These are phyloP conservation scores for Pichia inconspicua DNA, from an alignment of 1,139 yeast species.

Conservation along the genomic window DNA sequence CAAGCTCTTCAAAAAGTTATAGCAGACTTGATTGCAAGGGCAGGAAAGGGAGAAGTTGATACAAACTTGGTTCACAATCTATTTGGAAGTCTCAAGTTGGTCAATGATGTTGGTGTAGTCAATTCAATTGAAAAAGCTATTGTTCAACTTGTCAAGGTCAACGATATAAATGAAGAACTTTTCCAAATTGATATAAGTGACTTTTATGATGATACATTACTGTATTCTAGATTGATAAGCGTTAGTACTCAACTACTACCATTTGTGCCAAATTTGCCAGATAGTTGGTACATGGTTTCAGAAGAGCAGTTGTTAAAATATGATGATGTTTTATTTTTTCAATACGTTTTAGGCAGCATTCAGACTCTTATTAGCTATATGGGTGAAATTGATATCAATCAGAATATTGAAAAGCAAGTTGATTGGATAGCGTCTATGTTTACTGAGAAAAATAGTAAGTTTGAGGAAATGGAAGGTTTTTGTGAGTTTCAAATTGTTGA, in stretches of 20 bases:
- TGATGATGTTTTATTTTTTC: constrained; percentile 23
- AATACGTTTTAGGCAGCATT: constrained; percentile 9
- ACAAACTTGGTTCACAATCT: not conserved
- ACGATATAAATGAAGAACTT: constrained; percentile 19
- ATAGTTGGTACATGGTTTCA: constrained; percentile 19
- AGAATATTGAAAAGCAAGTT: not conserved
- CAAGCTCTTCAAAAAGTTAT: constrained; percentile 17
- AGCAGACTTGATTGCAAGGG: constrained; percentile 15
- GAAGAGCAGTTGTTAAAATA: constrained; percentile 16
- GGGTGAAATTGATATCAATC: not conserved
- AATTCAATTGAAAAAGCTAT: constrained; percentile 19
- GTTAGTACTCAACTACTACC: constrained; percentile 21
- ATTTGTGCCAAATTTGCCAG: constrained; percentile 12
- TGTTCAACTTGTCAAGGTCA: constrained; percentile 20
- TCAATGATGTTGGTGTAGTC: constrained; percentile 8
- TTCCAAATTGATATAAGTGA: constrained; percentile 14
- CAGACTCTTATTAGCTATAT: not conserved
- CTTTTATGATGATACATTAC: constrained; percentile 19
- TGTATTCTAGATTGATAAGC: constrained; percentile 21
- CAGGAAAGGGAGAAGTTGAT: not conserved
- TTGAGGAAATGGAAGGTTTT: constrained; percentile 4
- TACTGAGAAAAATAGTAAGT: not conserved
- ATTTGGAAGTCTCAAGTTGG: not conserved
- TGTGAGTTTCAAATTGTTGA: constrained; percentile 5
- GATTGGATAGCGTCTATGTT: not conserved